Evolutionary conservation across 495 filamentous ascomycete species (phyloP).

Genomic region (Clavariopsis aquatica): DNA sequence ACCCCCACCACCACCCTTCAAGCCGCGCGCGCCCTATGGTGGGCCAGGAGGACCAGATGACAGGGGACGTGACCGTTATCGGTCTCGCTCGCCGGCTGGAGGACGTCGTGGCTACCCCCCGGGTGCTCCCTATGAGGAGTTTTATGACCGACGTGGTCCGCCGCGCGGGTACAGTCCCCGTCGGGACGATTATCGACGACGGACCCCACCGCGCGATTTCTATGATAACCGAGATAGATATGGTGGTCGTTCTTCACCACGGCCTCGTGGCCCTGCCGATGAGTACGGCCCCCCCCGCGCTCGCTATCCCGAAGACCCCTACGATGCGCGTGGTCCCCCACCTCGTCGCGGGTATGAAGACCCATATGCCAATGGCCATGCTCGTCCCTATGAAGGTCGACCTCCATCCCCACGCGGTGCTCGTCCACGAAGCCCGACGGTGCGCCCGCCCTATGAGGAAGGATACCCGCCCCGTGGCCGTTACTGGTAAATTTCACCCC

Average conservation of each 20-base stretch:
- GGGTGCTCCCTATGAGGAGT: slow-evolving; percentile 50
- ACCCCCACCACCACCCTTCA: slow-evolving; percentile 45
- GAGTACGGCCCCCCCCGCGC: slow-evolving; percentile 69
- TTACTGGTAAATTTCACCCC: slow-evolving; percentile 43
- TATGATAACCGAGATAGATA: slow-evolving; percentile 81
- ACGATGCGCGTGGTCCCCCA: slow-evolving; percentile 45
- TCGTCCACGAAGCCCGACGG: slow-evolving; percentile 42
- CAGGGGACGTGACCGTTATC: slow-evolving; percentile 65
- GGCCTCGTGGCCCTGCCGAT: slow-evolving; percentile 67
- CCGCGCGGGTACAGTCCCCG: slow-evolving; percentile 79
- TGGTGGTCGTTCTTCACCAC: slow-evolving; percentile 67
- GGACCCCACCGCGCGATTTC: slow-evolving; percentile 73
- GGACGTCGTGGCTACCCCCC: slow-evolving; percentile 61
- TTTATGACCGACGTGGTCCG: slow-evolving; percentile 73
- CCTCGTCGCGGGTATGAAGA: slow-evolving; percentile 62
- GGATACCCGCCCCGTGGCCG: slow-evolving; percentile 40
- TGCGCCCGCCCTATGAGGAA: slow-evolving; percentile 39
- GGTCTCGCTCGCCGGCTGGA: slow-evolving; percentile 71
- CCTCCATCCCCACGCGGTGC: slow-evolving; percentile 53
- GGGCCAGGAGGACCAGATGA: slow-evolving; percentile 63
- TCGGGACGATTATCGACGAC: slow-evolving; percentile 77
- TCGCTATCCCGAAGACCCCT: slow-evolving; percentile 42
- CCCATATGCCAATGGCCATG: slow-evolving; percentile 65
- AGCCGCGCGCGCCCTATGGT: slow-evolving; percentile 32
- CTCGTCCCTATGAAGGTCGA: slow-evolving; percentile 57